These are phyloP conservation scores for Pugionium cornutum DNA, from an alignment of 345 rosid species.

Conservation along the genomic window DNA sequence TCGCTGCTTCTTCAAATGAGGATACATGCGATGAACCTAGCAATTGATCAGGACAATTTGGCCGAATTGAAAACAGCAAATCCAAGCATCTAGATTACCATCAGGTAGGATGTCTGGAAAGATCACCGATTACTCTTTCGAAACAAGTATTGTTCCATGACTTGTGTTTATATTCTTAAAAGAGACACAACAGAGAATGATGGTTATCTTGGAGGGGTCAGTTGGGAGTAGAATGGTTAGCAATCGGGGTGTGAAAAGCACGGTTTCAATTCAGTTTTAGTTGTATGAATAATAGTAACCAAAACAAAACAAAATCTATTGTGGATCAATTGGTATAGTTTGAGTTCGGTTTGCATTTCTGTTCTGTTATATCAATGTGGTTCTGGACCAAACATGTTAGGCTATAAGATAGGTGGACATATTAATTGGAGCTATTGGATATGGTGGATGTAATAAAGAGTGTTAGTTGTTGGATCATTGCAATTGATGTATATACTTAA, in stretches of 20 bases:
- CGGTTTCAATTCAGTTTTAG: not conserved
- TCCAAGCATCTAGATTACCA: constrained; percentile 9
- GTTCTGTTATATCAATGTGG: too few species aligned
- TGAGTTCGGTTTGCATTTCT: not conserved
- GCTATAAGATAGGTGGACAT: not conserved
- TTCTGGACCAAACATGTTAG: not conserved
- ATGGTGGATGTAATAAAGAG: constrained; percentile 30
- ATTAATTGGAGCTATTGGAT: constrained; percentile 4
- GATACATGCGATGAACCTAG: constrained; percentile 43
- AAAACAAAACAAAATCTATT: not conserved
- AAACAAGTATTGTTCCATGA: constrained; percentile 16
- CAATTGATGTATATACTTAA: constrained; percentile 1
- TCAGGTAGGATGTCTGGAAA: not conserved
- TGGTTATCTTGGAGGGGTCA: constrained; percentile 3
- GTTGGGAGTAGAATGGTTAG: not conserved
- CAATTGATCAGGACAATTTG: constrained; percentile 28
- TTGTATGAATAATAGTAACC: not conserved
- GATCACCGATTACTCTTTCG: not conserved
- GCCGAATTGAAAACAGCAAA: constrained; percentile 7
- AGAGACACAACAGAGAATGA: constrained; percentile 7
- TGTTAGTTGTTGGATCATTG: constrained; percentile 20
- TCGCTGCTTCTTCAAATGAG: constrained; percentile 74
- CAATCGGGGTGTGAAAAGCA: constrained; percentile 2
- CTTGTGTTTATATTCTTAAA: not conserved
- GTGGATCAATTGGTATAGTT: not conserved